Percentiles rank a stretch among this genome's conserved stretches.
Conservation (phyloP, 768 basidiomycete species). For the Pilatotrama ljubarskyi region DNA sequence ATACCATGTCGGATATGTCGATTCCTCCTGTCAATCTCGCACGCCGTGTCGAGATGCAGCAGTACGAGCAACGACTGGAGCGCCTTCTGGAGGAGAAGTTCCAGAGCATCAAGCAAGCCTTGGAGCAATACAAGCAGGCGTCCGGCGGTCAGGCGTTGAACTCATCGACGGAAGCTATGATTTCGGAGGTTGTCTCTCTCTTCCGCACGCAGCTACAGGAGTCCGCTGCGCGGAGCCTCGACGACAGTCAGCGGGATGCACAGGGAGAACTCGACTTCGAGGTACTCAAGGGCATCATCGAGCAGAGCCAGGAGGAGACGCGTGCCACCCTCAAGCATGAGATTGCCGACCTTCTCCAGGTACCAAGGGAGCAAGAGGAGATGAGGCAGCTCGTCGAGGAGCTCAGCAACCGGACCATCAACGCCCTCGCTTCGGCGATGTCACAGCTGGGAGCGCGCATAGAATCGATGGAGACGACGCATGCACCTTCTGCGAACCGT, state of each 20-base stretch:
- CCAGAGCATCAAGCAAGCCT: slow-evolving; percentile 46
- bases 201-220: slow-evolving; percentile 70
- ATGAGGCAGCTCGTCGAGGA: slow-evolving; percentile 50
- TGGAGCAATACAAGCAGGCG: slow-evolving; percentile 26
- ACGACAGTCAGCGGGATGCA: slow-evolving; percentile 68
- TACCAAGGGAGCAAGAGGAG: slow-evolving; percentile 24
- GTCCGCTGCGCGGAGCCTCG: slow-evolving; percentile 54
- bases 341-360: slow-evolving; percentile 51
- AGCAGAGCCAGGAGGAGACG: slow-evolving; percentile 66
- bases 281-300: slow-evolving; percentile 66
- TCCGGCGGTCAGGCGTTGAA: slow-evolving; percentile 30
- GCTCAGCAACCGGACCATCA: slow-evolving; percentile 54
- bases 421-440: slow-evolving; percentile 61
- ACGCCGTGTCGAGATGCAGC: slow-evolving; percentile 55
- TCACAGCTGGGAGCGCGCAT: slow-evolving; percentile 57
- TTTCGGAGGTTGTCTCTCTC: slow-evolving; percentile 64
- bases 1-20: slow-evolving; percentile 46
- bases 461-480: slow-evolving; percentile 49
- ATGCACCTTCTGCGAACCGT: slow-evolving; percentile 42
- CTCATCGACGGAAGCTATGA: slow-evolving; percentile 57
- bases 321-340: slow-evolving; percentile 59
- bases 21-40: slow-evolving; percentile 52
- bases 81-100: slow-evolving; percentile 72
- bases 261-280: slow-evolving; percentile 80
- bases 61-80: slow-evolving; percentile 61